Base-by-base conservation (phyloP, 192 early-diverging fungal genomes). In the Funneliformis geosporum region DNA sequence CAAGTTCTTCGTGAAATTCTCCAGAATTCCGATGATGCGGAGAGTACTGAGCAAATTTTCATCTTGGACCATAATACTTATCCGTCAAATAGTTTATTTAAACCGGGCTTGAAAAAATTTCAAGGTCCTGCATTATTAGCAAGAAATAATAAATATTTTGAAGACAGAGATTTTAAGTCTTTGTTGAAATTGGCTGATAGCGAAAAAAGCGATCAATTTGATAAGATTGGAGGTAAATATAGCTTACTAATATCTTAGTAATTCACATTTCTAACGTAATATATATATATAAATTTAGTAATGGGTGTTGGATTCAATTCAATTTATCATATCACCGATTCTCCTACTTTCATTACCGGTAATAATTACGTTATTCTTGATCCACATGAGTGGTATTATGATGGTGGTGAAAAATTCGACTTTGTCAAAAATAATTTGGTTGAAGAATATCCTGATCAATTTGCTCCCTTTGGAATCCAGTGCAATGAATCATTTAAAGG, bases 291-390 rank as follows among this genome's bases (percentile, higher is more conserved):
- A 33, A 33, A 33, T 33, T 33, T 33, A 33, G 33, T 33, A 38
- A 62, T 75, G 44, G 27, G 33, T 9, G 50, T 65, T 33, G 70
- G 67, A 60, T 47, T 42, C 73, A 10, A 80, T 33, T 12, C 39
- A 38, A 79, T 85, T 44, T 85, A 85, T 33, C 84, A 85, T 61
- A 28, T 83, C 55, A 84, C 83, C 11, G 84, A 85, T 50, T 71
- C 73, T 16, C 80, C 83, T 0, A 80, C 79, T 28, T 80, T 85
- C 59, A 74, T 85, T 42, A 74, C 80, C 4, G 83, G 80, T 0
- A 75, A 80, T 21, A 64, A 84, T 27, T 40, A 82, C 0, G 70
- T 84, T 43, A 55, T 84, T 9, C 61, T 85, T 18, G 84, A 85
- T 42, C 84, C 84, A 1, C 84, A 85, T 38, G 76, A 76, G n/a